Evolutionary conservation across 352 stramenopile species (phyloP).

Genomic region (Thalassiosira hispida): DNA sequence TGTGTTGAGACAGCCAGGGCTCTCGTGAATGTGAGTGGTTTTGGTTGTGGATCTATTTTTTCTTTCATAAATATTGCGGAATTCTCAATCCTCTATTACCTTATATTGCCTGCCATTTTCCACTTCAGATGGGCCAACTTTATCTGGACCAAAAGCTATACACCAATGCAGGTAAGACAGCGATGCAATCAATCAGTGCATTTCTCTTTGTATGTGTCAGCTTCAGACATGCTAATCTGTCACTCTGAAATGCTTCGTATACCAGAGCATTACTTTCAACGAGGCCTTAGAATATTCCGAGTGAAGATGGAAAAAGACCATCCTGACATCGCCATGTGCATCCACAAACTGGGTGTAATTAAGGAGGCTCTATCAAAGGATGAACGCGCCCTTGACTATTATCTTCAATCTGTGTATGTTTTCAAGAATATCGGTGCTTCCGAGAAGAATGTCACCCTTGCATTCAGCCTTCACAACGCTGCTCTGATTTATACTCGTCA

Average conservation of each 20-base stretch:
- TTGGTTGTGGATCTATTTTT: not conserved
- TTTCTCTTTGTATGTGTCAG: not conserved
- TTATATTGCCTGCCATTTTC: not conserved
- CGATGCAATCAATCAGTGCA: not conserved
- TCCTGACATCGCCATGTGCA: constrained; percentile 57
- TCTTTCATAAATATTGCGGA: not conserved
- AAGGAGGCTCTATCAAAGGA: constrained; percentile 57
- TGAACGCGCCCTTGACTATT: constrained; percentile 47
- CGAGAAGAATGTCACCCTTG: constrained; percentile 46
- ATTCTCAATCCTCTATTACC: not conserved
- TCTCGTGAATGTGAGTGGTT: constrained; percentile 57
- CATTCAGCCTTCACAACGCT: constrained; percentile 60
- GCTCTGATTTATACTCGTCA: constrained; percentile 50
- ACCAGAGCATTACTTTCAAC: constrained; percentile 56
- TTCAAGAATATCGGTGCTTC: constrained; percentile 40
- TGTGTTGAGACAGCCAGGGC: constrained; percentile 55
- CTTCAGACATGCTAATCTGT: not conserved
- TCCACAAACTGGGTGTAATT: constrained; percentile 65
- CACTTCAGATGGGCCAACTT: constrained; percentile 37
- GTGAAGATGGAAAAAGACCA: constrained; percentile 22
- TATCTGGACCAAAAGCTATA: constrained; percentile 58
- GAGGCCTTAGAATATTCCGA: constrained; percentile 48
- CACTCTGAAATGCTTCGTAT: not conserved
- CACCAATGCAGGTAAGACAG: constrained; percentile 1
- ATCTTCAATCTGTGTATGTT: constrained; percentile 53